Percentiles rank a stretch among this genome's conserved stretches.
These are phyloP conservation scores for Alternaria angustiovoidea DNA, from an alignment of 2,329 filamentous ascomycete genomes.

Conservation along the genomic window DNA sequence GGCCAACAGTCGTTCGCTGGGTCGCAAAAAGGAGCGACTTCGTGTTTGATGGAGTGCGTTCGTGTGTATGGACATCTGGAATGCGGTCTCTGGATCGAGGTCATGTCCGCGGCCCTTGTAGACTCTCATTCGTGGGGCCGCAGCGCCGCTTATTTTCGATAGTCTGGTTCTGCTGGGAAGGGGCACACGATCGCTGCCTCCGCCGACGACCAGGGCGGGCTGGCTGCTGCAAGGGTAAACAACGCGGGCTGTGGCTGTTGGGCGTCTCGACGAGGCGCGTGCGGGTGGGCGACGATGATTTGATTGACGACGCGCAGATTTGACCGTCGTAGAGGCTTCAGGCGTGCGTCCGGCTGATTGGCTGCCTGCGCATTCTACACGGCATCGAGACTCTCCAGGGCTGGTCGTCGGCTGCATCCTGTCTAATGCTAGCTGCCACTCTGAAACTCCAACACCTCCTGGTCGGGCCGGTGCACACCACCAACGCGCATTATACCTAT, in stretches of 20 bases:
- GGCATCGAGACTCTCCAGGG: conserved; percentile 6
- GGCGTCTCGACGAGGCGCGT: conserved; percentile 1
- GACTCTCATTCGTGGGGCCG: conserved; percentile 7
- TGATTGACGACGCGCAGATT: conserved; percentile 5
- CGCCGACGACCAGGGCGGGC: not conserved
- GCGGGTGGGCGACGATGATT: conserved; percentile 8
- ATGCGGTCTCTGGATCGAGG: conserved; percentile 2
- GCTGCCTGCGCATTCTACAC: conserved; percentile 7
- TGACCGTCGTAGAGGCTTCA: not conserved
- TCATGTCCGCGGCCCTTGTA: conserved; percentile 9
- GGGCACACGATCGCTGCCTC: conserved; percentile 9
- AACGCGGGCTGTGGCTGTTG: not conserved
- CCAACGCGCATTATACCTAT: conserved; percentile 8
- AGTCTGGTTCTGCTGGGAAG: conserved; percentile 10
- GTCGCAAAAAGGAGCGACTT: not conserved
- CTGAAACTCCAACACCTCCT: conserved; percentile 31
- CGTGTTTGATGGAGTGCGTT: not conserved
- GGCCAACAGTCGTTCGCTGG: conserved; percentile 1
- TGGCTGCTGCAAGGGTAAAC: not conserved
- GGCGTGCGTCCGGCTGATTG: not conserved
- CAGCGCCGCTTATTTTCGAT: conserved; percentile 19
- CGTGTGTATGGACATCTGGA: conserved; percentile 6
- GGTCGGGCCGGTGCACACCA: conserved; percentile 9
- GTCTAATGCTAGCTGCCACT: conserved; percentile 20
- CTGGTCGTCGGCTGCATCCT: conserved; percentile 14